Base-by-base conservation (phyloP, 2,329 filamentous ascomycete species). In the Colletotrichum filicis region DNA sequence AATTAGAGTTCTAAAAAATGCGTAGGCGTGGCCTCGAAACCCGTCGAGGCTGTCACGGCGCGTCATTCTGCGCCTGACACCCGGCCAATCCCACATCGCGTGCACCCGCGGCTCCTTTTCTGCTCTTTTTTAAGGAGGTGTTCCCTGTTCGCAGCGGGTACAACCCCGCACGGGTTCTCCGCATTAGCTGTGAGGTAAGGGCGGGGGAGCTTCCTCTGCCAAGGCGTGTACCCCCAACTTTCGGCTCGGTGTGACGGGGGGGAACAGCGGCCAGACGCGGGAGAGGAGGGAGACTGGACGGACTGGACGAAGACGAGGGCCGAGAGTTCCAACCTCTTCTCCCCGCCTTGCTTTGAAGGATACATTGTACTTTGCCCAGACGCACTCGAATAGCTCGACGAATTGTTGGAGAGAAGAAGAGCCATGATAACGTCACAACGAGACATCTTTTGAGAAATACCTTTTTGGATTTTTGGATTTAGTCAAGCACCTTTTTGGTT, bases 161-260 rank as follows among this genome's bases (percentile, higher is more conserved):
- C 16, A 56, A 70, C 70, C 71, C 71, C 71, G 67, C 71, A 66
- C 59, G 37, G 59, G 16, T 74, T 71, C 71, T 72, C 71, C 71
- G 71, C 71, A 74, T 74, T 74, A 71, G 61, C 57, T 61, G 58
- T 26, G 24, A 26, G 37, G 14, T 11, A 9, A 16, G 32, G 37
- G 59, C 12, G 30, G 49, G 66, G 66, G 46, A 60, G 60, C 42
- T 60, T 49, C 69, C n/a, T 61, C 32, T 73, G 66, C 70, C 70
- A 73, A 70, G 70, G 35, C 56, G 11, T 60, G 28, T 55, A 69
- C 42, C 60, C 70, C 70, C 59, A 35, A 62, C 19, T 12, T 12
- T 46, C n/a, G 63, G 42, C 42, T n/a, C 16, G 30, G 63, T 22
- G 32, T 14, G 24, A 42, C 11, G 32, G 62, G 49, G 30, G 52